Percentiles rank a stretch among this genome's conserved stretches.
Evolutionary conservation across 179 eudicot genomes (phyloP).

Genomic region (Silene coronaria): DNA sequence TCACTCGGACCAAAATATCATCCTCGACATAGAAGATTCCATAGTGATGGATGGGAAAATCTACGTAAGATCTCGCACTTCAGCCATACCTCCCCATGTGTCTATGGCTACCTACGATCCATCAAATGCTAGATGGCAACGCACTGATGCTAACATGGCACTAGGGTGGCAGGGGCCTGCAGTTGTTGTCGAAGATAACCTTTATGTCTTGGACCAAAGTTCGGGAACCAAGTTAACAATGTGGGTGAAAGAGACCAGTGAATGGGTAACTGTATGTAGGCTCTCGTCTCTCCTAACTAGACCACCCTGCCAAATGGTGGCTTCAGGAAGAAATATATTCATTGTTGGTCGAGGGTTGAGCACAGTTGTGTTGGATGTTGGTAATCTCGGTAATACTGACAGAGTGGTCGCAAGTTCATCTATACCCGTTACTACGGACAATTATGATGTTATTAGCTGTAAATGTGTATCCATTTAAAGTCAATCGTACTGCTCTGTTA

Average conservation of each 20-base stretch:
- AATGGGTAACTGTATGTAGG: constrained; percentile 56
- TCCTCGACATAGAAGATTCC: constrained; percentile 63
- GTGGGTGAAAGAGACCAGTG: constrained; percentile 60
- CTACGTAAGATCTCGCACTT: constrained; percentile 49
- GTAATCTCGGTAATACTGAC: constrained; percentile 29
- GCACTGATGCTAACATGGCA: constrained; percentile 52
- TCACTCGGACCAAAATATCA: constrained; percentile 43
- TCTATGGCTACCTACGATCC: constrained; percentile 56
- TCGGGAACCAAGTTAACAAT: constrained; percentile 61
- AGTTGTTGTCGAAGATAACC: constrained; percentile 46
- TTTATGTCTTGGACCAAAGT: constrained; percentile 66
- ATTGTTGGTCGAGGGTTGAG: constrained; percentile 68
- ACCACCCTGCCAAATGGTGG: constrained; percentile 76
- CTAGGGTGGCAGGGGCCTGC: constrained; percentile 75
- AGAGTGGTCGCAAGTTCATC: constrained; percentile 53
- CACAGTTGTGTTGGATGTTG: constrained; percentile 58
- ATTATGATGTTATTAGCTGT: constrained; percentile 55
- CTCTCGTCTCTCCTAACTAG: constrained; percentile 45
- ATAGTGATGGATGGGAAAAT: constrained; percentile 59
- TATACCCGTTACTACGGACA: constrained; percentile 34
- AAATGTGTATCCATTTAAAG: constrained; percentile 51
- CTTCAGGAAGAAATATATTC: constrained; percentile 45
- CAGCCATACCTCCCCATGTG: constrained; percentile 49
- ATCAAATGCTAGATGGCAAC: constrained; percentile 54
- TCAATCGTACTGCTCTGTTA: not conserved